Conservation (phyloP, 2,329 filamentous ascomycete genomes). For the Ceratocystis papillata region DNA sequence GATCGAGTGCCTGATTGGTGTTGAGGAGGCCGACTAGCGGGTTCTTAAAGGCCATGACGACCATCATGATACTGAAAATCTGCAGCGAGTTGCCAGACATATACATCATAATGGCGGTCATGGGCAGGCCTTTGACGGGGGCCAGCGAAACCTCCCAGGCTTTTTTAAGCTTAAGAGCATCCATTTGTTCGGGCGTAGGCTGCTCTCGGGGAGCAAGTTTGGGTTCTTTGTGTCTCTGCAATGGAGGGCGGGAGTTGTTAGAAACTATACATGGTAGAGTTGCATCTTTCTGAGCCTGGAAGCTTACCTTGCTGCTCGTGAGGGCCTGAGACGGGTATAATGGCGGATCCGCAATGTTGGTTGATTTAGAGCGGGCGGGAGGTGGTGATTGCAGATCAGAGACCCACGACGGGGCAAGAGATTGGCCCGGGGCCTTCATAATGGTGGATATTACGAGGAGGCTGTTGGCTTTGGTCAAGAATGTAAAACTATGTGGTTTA, state of each 20-base stretch:
- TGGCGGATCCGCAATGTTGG: conserved; percentile 69
- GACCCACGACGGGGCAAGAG: conserved; percentile 62
- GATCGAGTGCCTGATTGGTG: conserved; percentile 80
- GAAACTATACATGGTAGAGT: not conserved
- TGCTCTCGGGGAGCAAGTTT: conserved; percentile 46
- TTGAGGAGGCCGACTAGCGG: conserved; percentile 73
- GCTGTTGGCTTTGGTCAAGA: not conserved
- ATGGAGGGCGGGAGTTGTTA: not conserved
- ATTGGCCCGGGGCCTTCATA: not conserved
- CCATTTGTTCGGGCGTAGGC: conserved; percentile 74
- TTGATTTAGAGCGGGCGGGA: conserved; percentile 51
- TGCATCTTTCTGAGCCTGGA: not conserved
- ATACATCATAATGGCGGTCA: conserved; percentile 99
- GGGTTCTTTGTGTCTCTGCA: conserved; percentile 43
- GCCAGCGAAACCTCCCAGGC: conserved; percentile 95
- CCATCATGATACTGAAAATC: conserved; percentile 99
- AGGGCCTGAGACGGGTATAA: conserved; percentile 54
- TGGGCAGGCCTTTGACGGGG: conserved; percentile 85
- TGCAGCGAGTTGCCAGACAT: conserved; percentile 98
- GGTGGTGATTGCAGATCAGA: conserved; percentile 64
- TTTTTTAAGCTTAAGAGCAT: conserved; percentile 94
- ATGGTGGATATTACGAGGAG: not conserved
- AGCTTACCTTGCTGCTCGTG: conserved; percentile 46
- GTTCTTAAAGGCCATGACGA: conserved; percentile 97
- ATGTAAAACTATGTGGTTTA: not conserved